Percentiles rank a stretch among this genome's conserved stretches.
phyloP scores from a whole-genome alignment of 2,329 filamentous ascomycete genomes.

The Boeremia lycopersici region DNA sequence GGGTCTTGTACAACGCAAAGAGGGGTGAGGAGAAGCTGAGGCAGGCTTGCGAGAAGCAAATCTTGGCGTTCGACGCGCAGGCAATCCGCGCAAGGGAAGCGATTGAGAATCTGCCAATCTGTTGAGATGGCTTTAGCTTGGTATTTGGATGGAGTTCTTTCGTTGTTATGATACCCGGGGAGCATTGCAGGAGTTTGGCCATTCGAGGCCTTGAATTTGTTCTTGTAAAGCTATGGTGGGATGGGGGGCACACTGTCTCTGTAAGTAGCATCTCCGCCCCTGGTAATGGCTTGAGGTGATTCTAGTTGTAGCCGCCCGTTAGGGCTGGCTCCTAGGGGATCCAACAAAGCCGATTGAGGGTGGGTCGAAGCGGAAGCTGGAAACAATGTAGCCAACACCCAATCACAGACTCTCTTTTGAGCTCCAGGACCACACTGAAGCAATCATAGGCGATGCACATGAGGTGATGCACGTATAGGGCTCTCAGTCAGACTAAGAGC shows the following conservation, averaged over 20 bases:
- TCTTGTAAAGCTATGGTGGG: background rate
- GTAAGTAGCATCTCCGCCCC: constrained; percentile 5
- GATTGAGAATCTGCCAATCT: constrained; percentile 62
- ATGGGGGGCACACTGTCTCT: background rate
- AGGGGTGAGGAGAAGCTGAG: constrained; percentile 80
- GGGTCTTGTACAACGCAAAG: constrained; percentile 82
- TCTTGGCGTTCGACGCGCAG: constrained; percentile 82
- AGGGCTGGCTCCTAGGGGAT: constrained; percentile 27
- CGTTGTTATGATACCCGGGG: constrained; percentile 32
- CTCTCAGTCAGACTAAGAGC: no score
- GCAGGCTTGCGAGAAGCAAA: constrained; percentile 80
- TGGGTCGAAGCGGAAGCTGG: constrained; percentile 16
- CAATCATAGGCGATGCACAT: background rate
- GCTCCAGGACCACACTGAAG: background rate
- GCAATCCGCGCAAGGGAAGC: constrained; percentile 77
- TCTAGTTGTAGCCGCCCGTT: constrained; percentile 22
- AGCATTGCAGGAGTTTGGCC: constrained; percentile 8
- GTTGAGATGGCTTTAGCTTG: constrained; percentile 13
- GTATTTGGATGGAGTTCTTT: constrained; percentile 19
- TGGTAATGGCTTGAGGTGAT: constrained; percentile 28
- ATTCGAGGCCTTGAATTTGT: background rate
- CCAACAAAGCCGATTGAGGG: constrained; percentile 26
- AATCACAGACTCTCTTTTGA: background rate
- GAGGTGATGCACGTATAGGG: no score
- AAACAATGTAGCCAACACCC: background rate